These are phyloP conservation scores for Herpetomonas samuelpessoai DNA, from an alignment of 208 protist species.

Conservation along the genomic window DNA sequence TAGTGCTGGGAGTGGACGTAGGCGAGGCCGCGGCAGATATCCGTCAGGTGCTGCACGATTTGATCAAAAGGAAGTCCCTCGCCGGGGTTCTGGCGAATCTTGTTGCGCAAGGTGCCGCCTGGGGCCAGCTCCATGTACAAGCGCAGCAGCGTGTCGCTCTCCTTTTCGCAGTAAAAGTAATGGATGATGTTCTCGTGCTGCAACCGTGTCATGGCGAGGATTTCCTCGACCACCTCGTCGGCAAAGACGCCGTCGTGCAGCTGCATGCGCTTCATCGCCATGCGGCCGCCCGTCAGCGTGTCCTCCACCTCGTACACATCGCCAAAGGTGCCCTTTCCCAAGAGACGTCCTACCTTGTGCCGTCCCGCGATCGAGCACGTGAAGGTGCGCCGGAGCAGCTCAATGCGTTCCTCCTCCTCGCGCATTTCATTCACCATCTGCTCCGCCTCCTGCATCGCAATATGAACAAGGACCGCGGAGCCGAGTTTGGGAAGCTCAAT, in stretches of 20 bases:
- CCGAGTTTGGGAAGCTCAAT: conserved; percentile 81
- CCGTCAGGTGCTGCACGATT: conserved; percentile 73
- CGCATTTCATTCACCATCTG: conserved; percentile 69
- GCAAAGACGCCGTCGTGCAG: conserved; percentile 82
- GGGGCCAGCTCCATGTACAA: conserved; percentile 93
- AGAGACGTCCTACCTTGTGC: conserved; percentile 53
- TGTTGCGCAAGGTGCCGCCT: conserved; percentile 79
- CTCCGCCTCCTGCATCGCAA: conserved; percentile 87
- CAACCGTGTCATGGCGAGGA: conserved; percentile 87
- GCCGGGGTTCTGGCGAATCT: conserved; percentile 61
- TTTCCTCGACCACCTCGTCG: conserved; percentile 81
- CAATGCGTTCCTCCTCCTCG: conserved; percentile 78
- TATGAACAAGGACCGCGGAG: conserved; percentile 67
- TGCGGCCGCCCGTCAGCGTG: conserved; percentile 74
- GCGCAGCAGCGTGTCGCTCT: conserved; percentile 68
- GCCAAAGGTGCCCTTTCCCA: conserved; percentile 86
- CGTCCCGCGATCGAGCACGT: conserved; percentile 44
- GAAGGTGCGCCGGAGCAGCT: conserved; percentile 77
- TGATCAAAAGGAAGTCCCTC: conserved; percentile 56
- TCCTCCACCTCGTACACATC: conserved; percentile 89
- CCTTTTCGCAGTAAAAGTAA: conserved; percentile 92
- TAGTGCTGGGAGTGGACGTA: conserved; percentile 89
- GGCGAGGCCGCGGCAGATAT: conserved; percentile 81
- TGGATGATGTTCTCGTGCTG: conserved; percentile 93
- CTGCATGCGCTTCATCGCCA: conserved; percentile 88